Conservation (phyloP, 441 rosid genomes). For the Rhodomyrtus psidioides region DNA sequence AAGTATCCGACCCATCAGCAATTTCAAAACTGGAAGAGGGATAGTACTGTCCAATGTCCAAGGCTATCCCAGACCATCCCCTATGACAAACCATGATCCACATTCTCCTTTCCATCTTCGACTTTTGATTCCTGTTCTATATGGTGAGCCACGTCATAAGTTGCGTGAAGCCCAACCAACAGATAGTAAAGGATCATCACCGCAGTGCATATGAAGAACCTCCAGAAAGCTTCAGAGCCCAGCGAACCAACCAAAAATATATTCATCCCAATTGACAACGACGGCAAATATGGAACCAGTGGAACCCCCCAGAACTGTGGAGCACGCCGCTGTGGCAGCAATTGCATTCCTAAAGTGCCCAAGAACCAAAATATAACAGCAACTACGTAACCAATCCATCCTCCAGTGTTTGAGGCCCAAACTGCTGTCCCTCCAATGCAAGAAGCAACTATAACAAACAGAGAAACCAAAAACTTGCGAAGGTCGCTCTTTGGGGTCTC, state of each 20-base stretch:
- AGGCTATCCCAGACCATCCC: background rate
- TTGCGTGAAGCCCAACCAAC: conserved; percentile 78
- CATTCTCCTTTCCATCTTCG: conserved; percentile 5
- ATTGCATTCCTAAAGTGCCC: conserved; percentile 60
- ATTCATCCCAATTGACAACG: conserved; percentile 70
- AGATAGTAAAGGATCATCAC: conserved; percentile 74
- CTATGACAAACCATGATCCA: background rate
- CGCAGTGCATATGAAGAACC: conserved; percentile 65
- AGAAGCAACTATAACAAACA: conserved; percentile 41
- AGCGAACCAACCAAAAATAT: conserved; percentile 76
- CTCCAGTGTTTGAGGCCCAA: conserved; percentile 35
- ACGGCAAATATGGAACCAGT: conserved; percentile 85
- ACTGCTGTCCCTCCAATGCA: conserved; percentile 49
- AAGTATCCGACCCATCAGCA: no score
- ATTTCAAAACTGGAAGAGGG: no score
- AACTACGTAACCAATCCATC: conserved; percentile 55
- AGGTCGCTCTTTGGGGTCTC: conserved; percentile 42
- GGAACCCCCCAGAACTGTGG: conserved; percentile 88
- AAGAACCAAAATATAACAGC: conserved; percentile 40
- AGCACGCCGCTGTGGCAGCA: conserved; percentile 43
- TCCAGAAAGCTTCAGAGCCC: conserved; percentile 49
- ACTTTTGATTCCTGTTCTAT: conserved; percentile 19
- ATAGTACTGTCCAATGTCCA: background rate
- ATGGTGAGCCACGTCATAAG: conserved; percentile 73
- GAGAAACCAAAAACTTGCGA: conserved; percentile 35